A percentile compares a stretch with the other conserved stretches of the same genome.
Conservation (phyloP, 2,329 filamentous ascomycete genomes). For the Dendrostoma leiphaemia region DNA sequence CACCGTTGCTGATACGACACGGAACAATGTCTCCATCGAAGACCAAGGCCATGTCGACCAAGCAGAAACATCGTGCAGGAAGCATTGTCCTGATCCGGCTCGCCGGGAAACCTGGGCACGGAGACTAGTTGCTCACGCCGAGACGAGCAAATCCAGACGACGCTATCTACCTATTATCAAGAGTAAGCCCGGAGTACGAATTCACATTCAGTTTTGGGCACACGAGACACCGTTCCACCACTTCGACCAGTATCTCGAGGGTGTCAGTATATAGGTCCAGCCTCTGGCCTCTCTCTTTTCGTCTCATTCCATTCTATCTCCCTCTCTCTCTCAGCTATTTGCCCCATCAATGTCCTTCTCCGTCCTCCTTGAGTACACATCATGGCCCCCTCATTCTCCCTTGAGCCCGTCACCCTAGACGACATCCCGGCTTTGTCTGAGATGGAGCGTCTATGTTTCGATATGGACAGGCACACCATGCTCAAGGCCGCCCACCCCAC, state of each 20-base stretch:
- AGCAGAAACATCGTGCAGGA: neutral
- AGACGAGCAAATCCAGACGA: neutral
- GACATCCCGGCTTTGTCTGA: conserved; percentile 31
- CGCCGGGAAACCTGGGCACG: no score
- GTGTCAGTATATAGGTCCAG: no score
- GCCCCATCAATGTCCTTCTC: neutral
- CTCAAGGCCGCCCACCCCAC: conserved; percentile 30
- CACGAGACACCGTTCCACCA: neutral
- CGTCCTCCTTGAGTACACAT: neutral
- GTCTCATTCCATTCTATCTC: neutral
- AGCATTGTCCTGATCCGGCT: neutral
- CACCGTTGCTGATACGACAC: neutral
- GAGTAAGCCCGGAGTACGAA: no score
- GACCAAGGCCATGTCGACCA: no score
- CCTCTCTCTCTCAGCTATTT: neutral
- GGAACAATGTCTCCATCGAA: no score
- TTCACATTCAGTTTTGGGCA: no score
- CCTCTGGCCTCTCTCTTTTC: neutral
- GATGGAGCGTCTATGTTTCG: conserved; percentile 31
- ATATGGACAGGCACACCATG: conserved; percentile 30
- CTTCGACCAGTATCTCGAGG: neutral
- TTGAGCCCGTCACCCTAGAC: conserved; percentile 4
- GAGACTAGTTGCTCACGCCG: neutral
- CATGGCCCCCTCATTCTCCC: conserved; percentile 5
- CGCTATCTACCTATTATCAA: no score